Base-by-base conservation (phyloP, 805 yeast genomes). In the Jamesozyma lodderae region DNA sequence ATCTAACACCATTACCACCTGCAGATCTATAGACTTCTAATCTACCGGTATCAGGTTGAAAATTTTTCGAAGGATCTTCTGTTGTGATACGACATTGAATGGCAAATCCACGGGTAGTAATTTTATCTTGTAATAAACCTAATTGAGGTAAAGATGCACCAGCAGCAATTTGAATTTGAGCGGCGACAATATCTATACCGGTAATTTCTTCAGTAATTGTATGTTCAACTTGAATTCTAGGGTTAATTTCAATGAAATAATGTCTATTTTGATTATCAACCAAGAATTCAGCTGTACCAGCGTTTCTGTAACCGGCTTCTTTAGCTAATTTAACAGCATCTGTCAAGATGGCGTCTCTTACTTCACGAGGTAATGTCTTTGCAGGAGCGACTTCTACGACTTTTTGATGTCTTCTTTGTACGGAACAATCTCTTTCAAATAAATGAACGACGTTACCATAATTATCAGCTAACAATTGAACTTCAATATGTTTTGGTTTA, bases 381-480 rank as follows among this genome's bases (percentile, higher is more conserved):
- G 97, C 96, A 10, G 99, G 97, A 4, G 98, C 98, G 53, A 90
- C 87, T 66, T 90, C 98, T 27, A 90, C 97, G 37, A 90, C 98
- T 67, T 90, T 90, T 69, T 90, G 98, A 65, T 90, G 98, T 70
- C 98, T 84, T 72, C 98, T 84, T 70, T 90, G 98, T 38, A 90
- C 98, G n/a, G 96, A 87, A 67, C 98, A 90, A 68, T 90, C 98
- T 67, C 98, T 81, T 72, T 90, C 98, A 52, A 87, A 92, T 53
- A 90, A 67, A 60, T 90, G 98, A 55, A 90, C 82, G 19, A 88
- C 96, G 60, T 90, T 92, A 42, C 98, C 98, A 57, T 83, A 79
- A 57, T 74, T 73, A 63, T 90, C 98, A 36, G 96, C 98, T 51
- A 90, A 73, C 53, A 90, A 71, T 68, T 90, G 98, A 33, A 90